Base-by-base conservation (phyloP, 2,329 filamentous ascomycete species). In the Stromatinia cepivora region DNA sequence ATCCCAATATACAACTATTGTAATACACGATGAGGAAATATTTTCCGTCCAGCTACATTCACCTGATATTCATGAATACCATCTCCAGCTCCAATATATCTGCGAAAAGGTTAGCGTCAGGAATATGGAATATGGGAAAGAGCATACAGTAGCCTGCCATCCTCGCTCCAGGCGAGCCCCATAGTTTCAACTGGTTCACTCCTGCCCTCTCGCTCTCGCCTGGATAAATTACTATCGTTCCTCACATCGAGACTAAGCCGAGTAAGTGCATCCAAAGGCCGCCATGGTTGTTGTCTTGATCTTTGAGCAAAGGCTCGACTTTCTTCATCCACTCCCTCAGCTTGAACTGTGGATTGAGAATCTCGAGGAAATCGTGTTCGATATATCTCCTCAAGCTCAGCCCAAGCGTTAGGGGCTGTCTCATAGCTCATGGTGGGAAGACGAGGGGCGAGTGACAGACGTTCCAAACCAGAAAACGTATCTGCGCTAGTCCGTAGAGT, bases 1-100 rank as follows among this genome's bases (percentile, higher is more conserved):
- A n/a, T 65, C 48, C 42, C 52, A 66, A 50, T 54, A 56, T 48
- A 54, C 64, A 74, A 72, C 46, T 69, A 89, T 71, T 85, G 83
- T 78, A 86, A 80, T 56, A 81, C 81, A 72, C 88, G 80, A 72
- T 84, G 85, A 2, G 88, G 86, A 72, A 83, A 85, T 45, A 84
- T 80, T 78, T 88, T 91, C 70, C 91, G 84, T 69, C 81, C 83
- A 62, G 86, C 82, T 25, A 88, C 75, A 76, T 92, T 88, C 72
- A 94, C 84, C 46, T 84, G 85, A 74, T 92, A 87, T 79, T 93
- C 90, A 75, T 92, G 92, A 67, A 94, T 90, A 69, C 91, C 91
- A 73, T 92, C 88, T 76, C 92, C 88, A 46, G 87, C 86, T 28
- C 86, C 88, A 53, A 89, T 81, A 74, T 86, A 90, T 68, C 88